Percentiles rank a stretch among this genome's conserved stretches.
Evolutionary conservation across 106 monocot species (phyloP).

Genomic region (Dactylorhiza incarnata): DNA sequence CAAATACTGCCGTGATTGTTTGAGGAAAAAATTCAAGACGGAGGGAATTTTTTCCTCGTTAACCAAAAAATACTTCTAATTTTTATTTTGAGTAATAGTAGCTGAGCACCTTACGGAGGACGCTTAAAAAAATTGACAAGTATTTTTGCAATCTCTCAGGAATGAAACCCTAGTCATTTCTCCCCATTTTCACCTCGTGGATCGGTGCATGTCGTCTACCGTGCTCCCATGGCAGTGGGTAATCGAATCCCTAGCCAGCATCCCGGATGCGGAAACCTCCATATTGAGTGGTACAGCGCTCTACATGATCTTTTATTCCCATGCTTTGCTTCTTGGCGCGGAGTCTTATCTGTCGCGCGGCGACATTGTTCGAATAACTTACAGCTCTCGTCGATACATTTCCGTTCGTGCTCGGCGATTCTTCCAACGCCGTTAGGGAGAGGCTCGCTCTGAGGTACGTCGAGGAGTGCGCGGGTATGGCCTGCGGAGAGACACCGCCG

Average conservation of each 20-base stretch:
- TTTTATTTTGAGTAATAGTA: too few species aligned
- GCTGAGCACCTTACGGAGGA: too few species aligned
- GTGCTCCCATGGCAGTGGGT: slow-evolving; percentile 22
- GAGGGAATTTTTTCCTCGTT: too few species aligned
- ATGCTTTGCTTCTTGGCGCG: not conserved
- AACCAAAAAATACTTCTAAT: too few species aligned
- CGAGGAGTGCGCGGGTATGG: slow-evolving; percentile 18
- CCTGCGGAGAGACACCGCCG: not conserved
- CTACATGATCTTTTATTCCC: not conserved
- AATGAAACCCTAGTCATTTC: slow-evolving; percentile 2
- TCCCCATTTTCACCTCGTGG: not conserved
- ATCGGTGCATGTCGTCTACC: not conserved
- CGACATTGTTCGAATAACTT: slow-evolving; percentile 6
- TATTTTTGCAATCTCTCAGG: not conserved
- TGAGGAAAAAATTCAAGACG: too few species aligned
- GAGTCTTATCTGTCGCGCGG: not conserved
- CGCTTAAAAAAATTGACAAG: too few species aligned
- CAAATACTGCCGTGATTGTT: too few species aligned
- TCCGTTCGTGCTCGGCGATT: slow-evolving; percentile 14
- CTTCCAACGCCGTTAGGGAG: slow-evolving; percentile 19
- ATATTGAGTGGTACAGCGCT: slow-evolving; percentile 24
- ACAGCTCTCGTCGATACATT: slow-evolving; percentile 17
- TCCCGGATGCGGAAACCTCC: slow-evolving; percentile 12
- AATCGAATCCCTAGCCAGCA: slow-evolving; percentile 39
- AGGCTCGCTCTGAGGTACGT: slow-evolving; percentile 32